phyloP scores from a whole-genome alignment of 345 rosid genomes.

The Eucalyptus marginata region DNA sequence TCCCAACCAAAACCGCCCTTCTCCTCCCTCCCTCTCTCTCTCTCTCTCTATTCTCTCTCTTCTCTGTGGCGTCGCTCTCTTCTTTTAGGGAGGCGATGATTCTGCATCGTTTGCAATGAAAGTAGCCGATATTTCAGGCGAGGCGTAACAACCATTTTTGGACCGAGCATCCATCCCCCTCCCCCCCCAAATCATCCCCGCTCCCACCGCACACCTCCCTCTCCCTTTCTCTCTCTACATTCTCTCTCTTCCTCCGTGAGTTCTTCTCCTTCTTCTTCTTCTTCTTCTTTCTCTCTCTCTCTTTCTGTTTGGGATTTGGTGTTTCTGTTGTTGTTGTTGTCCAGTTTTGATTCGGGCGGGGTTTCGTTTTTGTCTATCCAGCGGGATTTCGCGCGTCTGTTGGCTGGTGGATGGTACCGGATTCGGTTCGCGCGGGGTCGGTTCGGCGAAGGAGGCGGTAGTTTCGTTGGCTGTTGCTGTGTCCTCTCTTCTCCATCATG shows the following conservation, averaged over 20 bases:
- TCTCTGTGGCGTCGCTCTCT: neutral
- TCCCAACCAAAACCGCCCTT: neutral
- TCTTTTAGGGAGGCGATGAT: neutral
- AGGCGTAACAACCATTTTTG: neutral
- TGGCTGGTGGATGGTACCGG: slow-evolving; percentile 9
- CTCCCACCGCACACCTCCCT: neutral
- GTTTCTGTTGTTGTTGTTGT: neutral
- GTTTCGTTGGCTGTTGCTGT: neutral
- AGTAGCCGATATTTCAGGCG: neutral
- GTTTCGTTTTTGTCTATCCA: neutral
- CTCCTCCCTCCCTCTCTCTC: neutral
- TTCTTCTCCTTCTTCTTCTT: neutral
- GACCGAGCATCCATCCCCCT: neutral
- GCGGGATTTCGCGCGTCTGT: neutral
- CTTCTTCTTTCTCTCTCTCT: neutral
- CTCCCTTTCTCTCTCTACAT: neutral
- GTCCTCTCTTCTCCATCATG: neutral
- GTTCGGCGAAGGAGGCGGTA: neutral
- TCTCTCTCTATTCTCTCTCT: neutral
- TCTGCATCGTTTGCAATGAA: neutral
- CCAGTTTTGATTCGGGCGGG: neutral
- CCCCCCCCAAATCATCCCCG: neutral
- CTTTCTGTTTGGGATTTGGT: neutral
- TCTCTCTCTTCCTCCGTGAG: neutral
- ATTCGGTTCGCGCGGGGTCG: neutral